A percentile compares a stretch with the other conserved stretches of the same genome.
Conservation (phyloP, 306 rosid genomes). For the Castanea sativa region DNA sequence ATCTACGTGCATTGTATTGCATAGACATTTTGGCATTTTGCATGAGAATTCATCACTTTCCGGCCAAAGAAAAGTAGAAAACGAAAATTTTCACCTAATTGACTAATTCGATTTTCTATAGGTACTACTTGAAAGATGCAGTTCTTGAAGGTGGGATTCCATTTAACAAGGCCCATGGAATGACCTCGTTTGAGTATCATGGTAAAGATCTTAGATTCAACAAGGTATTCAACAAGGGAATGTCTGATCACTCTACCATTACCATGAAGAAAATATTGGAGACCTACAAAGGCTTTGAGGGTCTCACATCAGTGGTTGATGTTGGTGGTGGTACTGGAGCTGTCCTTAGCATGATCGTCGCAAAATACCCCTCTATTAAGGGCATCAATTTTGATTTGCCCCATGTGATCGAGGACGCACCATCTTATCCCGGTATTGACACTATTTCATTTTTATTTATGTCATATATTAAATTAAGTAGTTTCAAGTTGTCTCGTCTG, state of each 20-base stretch:
- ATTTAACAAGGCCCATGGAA: constrained; percentile 88
- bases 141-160: constrained; percentile 93
- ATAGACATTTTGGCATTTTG: not conserved
- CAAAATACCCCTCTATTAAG: constrained; percentile 72
- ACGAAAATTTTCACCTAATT: not conserved
- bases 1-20: not conserved
- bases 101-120: constrained; percentile 8
- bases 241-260: constrained; percentile 83
- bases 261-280: constrained; percentile 80
- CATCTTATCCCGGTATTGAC: constrained; percentile 55
- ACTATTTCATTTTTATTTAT: not conserved
- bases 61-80: too few relatives aligned
- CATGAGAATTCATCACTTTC: not conserved
- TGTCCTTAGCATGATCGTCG: constrained; percentile 61
- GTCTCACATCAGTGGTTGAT: constrained; percentile 68
- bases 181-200: constrained; percentile 86
- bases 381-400: constrained; percentile 92
- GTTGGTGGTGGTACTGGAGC: constrained; percentile 97
- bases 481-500: too few relatives aligned
- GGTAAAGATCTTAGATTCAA: constrained; percentile 86
- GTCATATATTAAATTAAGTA: too few relatives aligned
- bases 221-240: constrained; percentile 84
- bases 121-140: constrained; percentile 86
- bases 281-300: constrained; percentile 75
- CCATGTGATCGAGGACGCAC: constrained; percentile 83